phyloP scores from a whole-genome alignment of 768 basidiomycete species.

The Russula sp. region DNA sequence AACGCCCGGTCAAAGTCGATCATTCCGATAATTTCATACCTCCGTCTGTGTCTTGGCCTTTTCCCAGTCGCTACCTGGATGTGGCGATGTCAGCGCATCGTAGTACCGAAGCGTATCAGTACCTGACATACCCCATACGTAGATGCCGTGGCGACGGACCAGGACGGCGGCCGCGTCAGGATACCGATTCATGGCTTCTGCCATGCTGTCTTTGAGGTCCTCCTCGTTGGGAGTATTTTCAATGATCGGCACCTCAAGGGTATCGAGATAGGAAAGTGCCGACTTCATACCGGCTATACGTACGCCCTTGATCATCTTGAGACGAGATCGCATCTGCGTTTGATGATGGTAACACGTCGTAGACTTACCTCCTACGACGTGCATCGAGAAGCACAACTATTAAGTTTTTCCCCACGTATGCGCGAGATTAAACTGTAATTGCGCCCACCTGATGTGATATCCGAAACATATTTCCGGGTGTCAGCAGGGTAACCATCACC shows the following conservation, averaged over 20 bases:
- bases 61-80: slow-evolving; percentile 63
- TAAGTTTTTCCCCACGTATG: not conserved
- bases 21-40: slow-evolving; percentile 31
- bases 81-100: slow-evolving; percentile 1
- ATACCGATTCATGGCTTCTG: slow-evolving; percentile 70
- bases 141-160: slow-evolving; percentile 74
- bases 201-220: slow-evolving; percentile 86
- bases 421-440: not conserved
- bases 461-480: slow-evolving; percentile 60
- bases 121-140: slow-evolving; percentile 66
- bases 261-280: slow-evolving; percentile 81
- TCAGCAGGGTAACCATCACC: slow-evolving; percentile 82
- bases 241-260: slow-evolving; percentile 80
- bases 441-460: slow-evolving; percentile 73
- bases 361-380: slow-evolving; percentile 2
- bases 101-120: slow-evolving; percentile 6
- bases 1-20: not conserved
- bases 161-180: slow-evolving; percentile 76
- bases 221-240: slow-evolving; percentile 90
- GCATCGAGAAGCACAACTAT: not conserved
- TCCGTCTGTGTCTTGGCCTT: slow-evolving; percentile 88
- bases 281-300: slow-evolving; percentile 67
- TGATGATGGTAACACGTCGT: not conserved
- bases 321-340: not conserved
- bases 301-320: slow-evolving; percentile 88